Conservation (phyloP, 441 rosid genomes). For the Pelargonium australe region DNA sequence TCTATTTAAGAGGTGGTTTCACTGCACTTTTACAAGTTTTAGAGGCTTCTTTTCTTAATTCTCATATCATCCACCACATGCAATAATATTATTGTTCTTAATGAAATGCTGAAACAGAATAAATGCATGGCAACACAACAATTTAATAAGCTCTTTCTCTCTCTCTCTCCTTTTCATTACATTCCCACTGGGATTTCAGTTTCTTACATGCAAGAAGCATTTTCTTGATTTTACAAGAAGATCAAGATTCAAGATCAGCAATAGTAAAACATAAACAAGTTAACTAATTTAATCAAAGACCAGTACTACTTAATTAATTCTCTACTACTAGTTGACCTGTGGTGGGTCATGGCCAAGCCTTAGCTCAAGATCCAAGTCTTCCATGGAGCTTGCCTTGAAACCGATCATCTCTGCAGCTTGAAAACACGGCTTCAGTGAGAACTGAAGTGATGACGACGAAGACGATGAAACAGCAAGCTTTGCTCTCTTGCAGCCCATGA, state of each 20-base stretch:
- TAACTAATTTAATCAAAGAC: neutral
- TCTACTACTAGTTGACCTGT: conserved; percentile 29
- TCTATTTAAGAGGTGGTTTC: neutral
- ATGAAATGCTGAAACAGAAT: neutral
- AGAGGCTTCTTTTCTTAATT: too few species aligned
- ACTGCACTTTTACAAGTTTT: neutral
- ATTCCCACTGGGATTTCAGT: neutral
- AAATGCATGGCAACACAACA: neutral
- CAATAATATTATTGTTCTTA: too few species aligned
- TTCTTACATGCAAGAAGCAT: neutral
- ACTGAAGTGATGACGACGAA: conserved; percentile 15
- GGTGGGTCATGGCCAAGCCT: conserved; percentile 59
- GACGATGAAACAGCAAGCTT: too few species aligned
- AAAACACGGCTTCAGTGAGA: conserved; percentile 10
- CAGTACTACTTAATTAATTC: neutral
- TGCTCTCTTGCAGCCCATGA: too few species aligned
- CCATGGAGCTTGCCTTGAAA: conserved; percentile 32
- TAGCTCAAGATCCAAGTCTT: conserved; percentile 88
- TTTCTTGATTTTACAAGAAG: neutral
- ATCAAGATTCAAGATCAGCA: neutral
- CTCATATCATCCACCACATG: neutral
- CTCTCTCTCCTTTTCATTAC: neutral
- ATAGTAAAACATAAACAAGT: neutral
- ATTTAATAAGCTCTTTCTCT: neutral
- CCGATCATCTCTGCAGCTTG: conserved; percentile 29